Evolutionary conservation across 1,284 basidiomycete species (phyloP).

Genomic region (Puccinia coronata): DNA sequence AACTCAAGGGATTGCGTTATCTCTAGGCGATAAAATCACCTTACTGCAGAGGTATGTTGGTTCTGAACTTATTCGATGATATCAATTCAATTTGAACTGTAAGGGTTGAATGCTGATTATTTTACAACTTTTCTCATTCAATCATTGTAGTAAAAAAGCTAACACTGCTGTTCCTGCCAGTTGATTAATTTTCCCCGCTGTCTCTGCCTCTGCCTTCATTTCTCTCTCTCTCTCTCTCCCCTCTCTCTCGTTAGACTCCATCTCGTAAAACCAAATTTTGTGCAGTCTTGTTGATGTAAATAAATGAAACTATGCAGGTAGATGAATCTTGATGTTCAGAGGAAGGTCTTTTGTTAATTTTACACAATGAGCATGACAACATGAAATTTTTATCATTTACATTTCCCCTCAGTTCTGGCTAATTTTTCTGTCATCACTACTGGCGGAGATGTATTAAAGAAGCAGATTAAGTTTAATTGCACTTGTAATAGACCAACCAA

Average conservation of each 20-base stretch:
- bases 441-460: too few species aligned
- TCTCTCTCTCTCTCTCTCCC: background rate
- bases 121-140: background rate
- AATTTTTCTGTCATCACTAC: too few species aligned
- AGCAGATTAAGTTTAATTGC: too few species aligned
- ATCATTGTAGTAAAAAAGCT: background rate
- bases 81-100: background rate
- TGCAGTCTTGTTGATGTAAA: background rate
- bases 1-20: slow-evolving; percentile 91
- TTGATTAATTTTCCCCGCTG: background rate
- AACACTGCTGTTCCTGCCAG: background rate
- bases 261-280: background rate
- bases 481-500: too few species aligned
- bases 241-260: background rate
- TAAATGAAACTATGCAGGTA: background rate
- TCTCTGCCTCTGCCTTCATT: background rate
- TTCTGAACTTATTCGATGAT: background rate
- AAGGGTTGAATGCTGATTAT: background rate
- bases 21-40: slow-evolving; percentile 80
- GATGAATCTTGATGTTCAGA: background rate
- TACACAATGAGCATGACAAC: too few species aligned
- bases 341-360: background rate
- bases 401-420: too few species aligned
- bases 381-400: too few species aligned
- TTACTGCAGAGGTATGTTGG: slow-evolving; percentile 49